These are phyloP conservation scores for Penicillium sp. DNA, from an alignment of 2,329 filamentous ascomycete genomes.

Conservation along the genomic window DNA sequence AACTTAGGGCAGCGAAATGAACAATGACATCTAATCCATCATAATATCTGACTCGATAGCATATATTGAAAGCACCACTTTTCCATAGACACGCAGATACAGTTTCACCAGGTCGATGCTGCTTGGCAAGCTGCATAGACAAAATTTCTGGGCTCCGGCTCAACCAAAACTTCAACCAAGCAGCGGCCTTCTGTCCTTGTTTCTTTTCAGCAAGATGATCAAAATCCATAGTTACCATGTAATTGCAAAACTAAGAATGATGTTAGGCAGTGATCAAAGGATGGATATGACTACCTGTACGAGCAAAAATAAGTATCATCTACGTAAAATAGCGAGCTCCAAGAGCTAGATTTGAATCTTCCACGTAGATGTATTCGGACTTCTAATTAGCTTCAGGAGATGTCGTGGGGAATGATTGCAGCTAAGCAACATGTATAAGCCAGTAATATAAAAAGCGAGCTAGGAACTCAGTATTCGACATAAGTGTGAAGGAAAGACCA, in stretches of 20 bases:
- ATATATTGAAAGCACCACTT: background rate
- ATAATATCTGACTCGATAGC: background rate
- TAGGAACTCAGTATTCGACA: constrained; percentile 12
- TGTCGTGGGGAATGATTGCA: background rate
- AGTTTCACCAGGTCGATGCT: background rate
- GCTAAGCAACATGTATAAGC: constrained; percentile 3
- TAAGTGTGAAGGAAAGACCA: constrained; percentile 16
- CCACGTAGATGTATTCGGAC: background rate
- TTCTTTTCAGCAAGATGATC: background rate
- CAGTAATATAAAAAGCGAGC: constrained; percentile 13
- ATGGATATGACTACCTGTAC: background rate
- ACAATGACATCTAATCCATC: background rate
- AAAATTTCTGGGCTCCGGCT: background rate
- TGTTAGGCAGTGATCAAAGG: background rate
- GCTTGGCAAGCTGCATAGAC: background rate
- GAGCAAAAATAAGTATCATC: background rate
- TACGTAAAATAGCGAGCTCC: background rate
- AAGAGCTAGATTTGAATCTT: background rate
- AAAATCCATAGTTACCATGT: background rate
- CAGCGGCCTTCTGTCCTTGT: background rate
- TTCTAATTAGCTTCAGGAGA: background rate
- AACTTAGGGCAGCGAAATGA: background rate
- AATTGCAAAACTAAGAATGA: background rate
- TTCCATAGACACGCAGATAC: background rate
- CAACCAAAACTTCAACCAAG: background rate